Percentiles rank a stretch among this genome's conserved stretches.
Conservation (phyloP, 2,329 filamentous ascomycete species). For the Venturia aucupariae region DNA sequence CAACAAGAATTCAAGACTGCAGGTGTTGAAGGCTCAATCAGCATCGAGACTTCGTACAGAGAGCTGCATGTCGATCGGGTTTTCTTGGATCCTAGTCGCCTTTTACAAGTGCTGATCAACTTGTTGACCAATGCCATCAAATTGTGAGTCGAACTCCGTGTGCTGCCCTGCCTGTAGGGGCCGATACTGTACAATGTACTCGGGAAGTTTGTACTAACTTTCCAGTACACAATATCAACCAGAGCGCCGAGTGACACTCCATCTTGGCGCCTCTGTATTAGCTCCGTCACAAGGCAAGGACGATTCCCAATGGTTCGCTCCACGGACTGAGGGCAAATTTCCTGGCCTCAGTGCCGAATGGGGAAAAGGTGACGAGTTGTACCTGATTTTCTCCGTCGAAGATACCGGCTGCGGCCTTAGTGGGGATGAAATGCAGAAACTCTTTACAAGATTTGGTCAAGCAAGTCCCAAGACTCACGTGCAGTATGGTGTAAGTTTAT, state of each 20-base stretch:
- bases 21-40: conserved; percentile 4
- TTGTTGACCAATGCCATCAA: conserved; percentile 15
- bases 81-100: conserved; percentile 11
- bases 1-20: conserved; percentile 9
- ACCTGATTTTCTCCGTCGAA: conserved; percentile 52
- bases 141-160: not conserved
- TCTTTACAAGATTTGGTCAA: conserved; percentile 63
- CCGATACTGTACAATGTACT: not conserved
- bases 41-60: conserved; percentile 9
- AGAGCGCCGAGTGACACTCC: conserved; percentile 18
- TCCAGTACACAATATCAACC: not conserved
- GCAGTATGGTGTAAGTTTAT: conserved; percentile 12
- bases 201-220: not conserved
- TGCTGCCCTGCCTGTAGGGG: not conserved
- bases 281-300: conserved; percentile 12
- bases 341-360: conserved; percentile 39
- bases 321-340: conserved; percentile 11
- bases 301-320: conserved; percentile 17
- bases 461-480: conserved; percentile 54
- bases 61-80: conserved; percentile 10
- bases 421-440: conserved; percentile 42
- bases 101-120: conserved; percentile 14
- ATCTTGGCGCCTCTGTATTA: conserved; percentile 21
- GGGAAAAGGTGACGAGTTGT: conserved; percentile 45
- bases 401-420: conserved; percentile 58